A percentile compares a stretch with the other conserved stretches of the same genome.
Evolutionary conservation across 129 eudicot genomes (phyloP).

Genomic region (Ambrosia trifida): DNA sequence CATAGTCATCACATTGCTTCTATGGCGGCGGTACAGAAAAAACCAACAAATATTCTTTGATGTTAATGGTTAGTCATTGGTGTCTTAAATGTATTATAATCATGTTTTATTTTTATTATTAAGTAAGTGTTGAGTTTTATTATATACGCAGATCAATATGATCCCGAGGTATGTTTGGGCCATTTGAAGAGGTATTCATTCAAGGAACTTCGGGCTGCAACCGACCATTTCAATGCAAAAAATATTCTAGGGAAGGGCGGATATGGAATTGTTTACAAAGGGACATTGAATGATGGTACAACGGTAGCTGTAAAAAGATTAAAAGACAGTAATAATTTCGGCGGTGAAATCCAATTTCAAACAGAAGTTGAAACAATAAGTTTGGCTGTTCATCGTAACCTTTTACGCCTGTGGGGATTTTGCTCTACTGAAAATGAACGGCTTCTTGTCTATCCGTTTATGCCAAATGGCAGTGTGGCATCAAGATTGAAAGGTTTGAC

Average conservation of each 20-base stretch:
- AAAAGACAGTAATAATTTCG: constrained; percentile 72
- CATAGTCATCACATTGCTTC: constrained; percentile 42
- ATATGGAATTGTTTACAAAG: constrained; percentile 85
- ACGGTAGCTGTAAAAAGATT: constrained; percentile 84
- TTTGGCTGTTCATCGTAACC: constrained; percentile 92
- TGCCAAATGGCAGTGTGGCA: constrained; percentile 94
- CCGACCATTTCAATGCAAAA: constrained; percentile 75
- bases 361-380: constrained; percentile 90
- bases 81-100: neutral
- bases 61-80: constrained; percentile 65
- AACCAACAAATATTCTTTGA: constrained; percentile 93
- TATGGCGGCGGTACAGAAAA: constrained; percentile 88
- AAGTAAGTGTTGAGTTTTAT: neutral
- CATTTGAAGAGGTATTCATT: constrained; percentile 75
- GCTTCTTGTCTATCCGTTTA: constrained; percentile 85
- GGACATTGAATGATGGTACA: constrained; percentile 67
- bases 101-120: neutral
- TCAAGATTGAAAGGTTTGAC: constrained; percentile 76
- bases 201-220: constrained; percentile 86
- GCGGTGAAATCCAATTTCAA: constrained; percentile 94
- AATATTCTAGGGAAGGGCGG: constrained; percentile 83
- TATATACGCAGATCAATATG: constrained; percentile 70
- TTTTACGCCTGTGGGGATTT: constrained; percentile 89
- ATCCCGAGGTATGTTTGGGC: constrained; percentile 87
- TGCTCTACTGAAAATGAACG: constrained; percentile 88